Base-by-base conservation (phyloP, 441 rosid species). In the Populus trichocarpa region DNA sequence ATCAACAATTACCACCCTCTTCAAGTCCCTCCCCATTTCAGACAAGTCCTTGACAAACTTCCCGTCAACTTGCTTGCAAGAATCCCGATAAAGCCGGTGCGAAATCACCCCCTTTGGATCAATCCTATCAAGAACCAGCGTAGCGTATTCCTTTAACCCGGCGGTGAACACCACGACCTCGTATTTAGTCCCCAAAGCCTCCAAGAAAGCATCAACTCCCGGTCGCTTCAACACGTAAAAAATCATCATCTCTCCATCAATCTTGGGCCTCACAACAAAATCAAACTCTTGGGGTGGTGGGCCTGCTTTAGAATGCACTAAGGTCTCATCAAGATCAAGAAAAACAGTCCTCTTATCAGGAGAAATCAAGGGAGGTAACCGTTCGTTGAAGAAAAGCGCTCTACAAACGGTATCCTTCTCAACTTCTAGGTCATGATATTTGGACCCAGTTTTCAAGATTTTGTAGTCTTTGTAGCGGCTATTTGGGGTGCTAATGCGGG, bases 91-190 rank as follows among this genome's bases (percentile, higher is more conserved):
- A 25, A 88, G 83, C 79, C 94, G 83, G 69, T 89, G 86, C 0
- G 93, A 83, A 25, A 93, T 86, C 74, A 90, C 61, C 20, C 90
- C 80, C 50, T 84, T 75, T 4, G 73, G 81, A 71, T 93, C 98
- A 26, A 93, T 38, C 75, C 68, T 80, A 38, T 93, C 98, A 13
- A 93, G 86, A 25, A 93, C 95, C 14, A 88, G 70, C 0, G 97
- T 87, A 1, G 99, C 98, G 76, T 95, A 95, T 69, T 87, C 95
- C 77, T 75, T 84, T 3, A 93, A 72, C 9, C 98, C 98, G 35
- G 99, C 98, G 5, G 97, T 93, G 89, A 95, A 95, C 28, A 95
- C 89, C 70, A 92, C 99, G 79, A 93, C 78, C 72, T 92, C 97
- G 42, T 82, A 90, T 22, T 86, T 88, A 23, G 85, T 80, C 30